Conservation (phyloP, 2,329 filamentous ascomycete species). For the Clonostachys sp. region DNA sequence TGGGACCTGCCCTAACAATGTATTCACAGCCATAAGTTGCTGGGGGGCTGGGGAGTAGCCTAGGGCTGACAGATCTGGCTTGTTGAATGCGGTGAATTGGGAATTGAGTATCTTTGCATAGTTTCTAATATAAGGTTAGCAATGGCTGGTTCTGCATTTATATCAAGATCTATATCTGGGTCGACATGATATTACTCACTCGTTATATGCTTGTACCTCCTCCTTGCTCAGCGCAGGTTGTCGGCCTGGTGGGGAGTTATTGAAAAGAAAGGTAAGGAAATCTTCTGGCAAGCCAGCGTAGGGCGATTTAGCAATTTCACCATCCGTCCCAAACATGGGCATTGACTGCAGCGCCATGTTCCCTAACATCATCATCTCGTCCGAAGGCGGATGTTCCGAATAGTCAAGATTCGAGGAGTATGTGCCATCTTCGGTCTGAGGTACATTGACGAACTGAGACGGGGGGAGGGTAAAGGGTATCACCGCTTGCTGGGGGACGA, state of each 20-base stretch:
- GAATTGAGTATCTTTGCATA: slow-evolving; percentile 40
- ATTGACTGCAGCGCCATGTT: slow-evolving; percentile 61
- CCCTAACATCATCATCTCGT: slow-evolving; percentile 56
- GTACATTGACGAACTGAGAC: slow-evolving; percentile 41
- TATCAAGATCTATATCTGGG: too few relatives aligned
- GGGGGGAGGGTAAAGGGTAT: slow-evolving; percentile 59
- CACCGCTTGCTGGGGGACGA: slow-evolving; percentile 57
- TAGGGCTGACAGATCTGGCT: slow-evolving; percentile 38
- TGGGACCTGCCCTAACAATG: slow-evolving; percentile 74
- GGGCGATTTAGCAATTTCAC: slow-evolving; percentile 74
- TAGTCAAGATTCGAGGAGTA: slow-evolving; percentile 31
- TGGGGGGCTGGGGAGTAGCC: slow-evolving; percentile 59
- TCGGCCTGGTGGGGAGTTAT: slow-evolving; percentile 26
- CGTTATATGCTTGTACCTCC: slow-evolving; percentile 35
- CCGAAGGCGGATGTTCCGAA: slow-evolving; percentile 25
- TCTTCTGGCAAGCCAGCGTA: slow-evolving; percentile 81
- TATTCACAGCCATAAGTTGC: slow-evolving; percentile 87
- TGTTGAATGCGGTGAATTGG: slow-evolving; percentile 38
- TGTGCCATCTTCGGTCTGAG: slow-evolving; percentile 18
- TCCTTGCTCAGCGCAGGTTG: slow-evolving; percentile 30
- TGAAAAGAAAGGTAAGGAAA: slow-evolving; percentile 82
- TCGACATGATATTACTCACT: slow-evolving; percentile 30
- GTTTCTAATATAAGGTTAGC: slow-evolving; percentile 37
- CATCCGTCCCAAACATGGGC: slow-evolving; percentile 82
- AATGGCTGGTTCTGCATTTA: not conserved